A percentile compares a stretch with the other conserved stretches of the same genome.
Conservation (phyloP, 768 basidiomycete genomes). For the Leccinum fibrillosum region DNA sequence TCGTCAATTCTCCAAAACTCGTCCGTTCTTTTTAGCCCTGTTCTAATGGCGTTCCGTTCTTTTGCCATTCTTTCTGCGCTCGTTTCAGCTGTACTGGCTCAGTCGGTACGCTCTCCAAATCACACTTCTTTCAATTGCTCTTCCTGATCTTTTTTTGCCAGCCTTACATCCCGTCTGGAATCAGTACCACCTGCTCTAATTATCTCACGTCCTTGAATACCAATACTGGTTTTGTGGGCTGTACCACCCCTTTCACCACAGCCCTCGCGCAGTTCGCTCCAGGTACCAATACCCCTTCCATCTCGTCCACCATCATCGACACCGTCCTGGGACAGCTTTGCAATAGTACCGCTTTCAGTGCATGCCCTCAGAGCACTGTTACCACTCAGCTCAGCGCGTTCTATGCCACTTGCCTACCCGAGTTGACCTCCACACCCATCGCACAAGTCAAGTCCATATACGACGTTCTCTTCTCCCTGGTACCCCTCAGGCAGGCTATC, state of each 20-base stretch:
- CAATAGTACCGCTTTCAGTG: constrained; percentile 37
- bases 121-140: not conserved
- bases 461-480: constrained; percentile 73
- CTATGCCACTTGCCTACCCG: constrained; percentile 63
- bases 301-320: constrained; percentile 44
- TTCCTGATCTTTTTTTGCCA: constrained; percentile 21
- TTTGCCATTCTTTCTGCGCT: constrained; percentile 51
- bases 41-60: constrained; percentile 45
- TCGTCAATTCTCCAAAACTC: not conserved
- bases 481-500: constrained; percentile 61
- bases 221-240: constrained; percentile 53
- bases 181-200: constrained; percentile 49
- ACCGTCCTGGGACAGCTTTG: constrained; percentile 58
- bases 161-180: constrained; percentile 64
- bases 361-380: constrained; percentile 59
- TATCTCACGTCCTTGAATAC: constrained; percentile 66
- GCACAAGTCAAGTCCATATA: constrained; percentile 59
- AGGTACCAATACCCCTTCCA: constrained; percentile 35
- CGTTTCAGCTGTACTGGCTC: constrained; percentile 49
- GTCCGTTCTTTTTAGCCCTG: constrained; percentile 31
- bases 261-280: constrained; percentile 57
- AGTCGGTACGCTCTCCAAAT: constrained; percentile 36
- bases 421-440: constrained; percentile 57
- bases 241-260: constrained; percentile 59
- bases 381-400: constrained; percentile 64